These are phyloP conservation scores for Myxozyma neotropica DNA, from an alignment of 805 yeast species.

Conservation along the genomic window DNA sequence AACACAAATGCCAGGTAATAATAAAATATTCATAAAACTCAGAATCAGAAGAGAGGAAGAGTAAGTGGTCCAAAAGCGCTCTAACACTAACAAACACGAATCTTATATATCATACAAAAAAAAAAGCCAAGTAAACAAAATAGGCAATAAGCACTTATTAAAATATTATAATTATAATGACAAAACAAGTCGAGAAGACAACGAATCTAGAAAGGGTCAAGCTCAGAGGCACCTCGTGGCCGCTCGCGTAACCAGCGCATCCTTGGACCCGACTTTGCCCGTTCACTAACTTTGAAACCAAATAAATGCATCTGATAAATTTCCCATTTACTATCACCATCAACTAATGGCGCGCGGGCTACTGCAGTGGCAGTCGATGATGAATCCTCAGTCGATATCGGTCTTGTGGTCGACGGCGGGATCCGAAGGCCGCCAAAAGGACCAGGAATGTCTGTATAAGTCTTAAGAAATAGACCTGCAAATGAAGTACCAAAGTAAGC, in stretches of 20 bases:
- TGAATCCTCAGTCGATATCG: background rate
- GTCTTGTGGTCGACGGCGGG: constrained; percentile 42
- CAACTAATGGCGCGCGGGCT: background rate
- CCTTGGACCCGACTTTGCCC: constrained; percentile 81
- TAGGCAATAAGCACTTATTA: no score
- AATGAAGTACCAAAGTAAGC: constrained; percentile 96
- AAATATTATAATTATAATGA: background rate
- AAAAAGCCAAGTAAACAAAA: background rate
- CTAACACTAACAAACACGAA: background rate
- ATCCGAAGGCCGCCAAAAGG: constrained; percentile 27
- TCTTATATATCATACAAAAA: constrained; percentile 1
- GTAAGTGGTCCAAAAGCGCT: no score
- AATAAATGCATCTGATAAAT: constrained; percentile 71
- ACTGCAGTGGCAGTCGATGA: background rate
- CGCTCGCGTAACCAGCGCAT: constrained; percentile 90
- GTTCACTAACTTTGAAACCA: constrained; percentile 81
- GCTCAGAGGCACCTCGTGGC: constrained; percentile 17
- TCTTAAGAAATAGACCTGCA: constrained; percentile 87
- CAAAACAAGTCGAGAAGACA: background rate
- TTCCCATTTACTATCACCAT: constrained; percentile 19
- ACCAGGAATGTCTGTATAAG: constrained; percentile 74
- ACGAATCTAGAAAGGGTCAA: background rate
- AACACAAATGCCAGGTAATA: no score
- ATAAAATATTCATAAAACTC: no score
- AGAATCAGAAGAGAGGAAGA: no score